Evolutionary conservation across 2,329 filamentous ascomycete species (phyloP).

Genomic region (Calonectria pseudoreteaudii): DNA sequence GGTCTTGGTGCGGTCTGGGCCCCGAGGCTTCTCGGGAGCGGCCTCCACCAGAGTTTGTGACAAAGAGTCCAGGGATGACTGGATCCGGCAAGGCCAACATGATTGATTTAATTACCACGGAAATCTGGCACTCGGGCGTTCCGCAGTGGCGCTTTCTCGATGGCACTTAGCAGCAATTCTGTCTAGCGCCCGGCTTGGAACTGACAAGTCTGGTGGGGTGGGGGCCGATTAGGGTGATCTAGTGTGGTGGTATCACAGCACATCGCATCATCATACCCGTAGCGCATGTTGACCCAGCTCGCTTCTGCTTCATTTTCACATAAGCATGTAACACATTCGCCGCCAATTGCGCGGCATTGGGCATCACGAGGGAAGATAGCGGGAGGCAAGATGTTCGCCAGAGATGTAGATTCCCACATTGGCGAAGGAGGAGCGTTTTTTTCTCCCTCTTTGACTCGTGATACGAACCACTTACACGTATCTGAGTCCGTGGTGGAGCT

Average conservation of each 20-base stretch:
- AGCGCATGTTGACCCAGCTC: slow-evolving; percentile 12
- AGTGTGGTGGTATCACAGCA: slow-evolving; percentile 10
- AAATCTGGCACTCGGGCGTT: neutral
- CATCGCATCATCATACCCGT: slow-evolving; percentile 4
- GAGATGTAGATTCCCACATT: neutral
- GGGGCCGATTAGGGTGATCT: slow-evolving; percentile 23
- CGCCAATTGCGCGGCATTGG: slow-evolving; percentile 2
- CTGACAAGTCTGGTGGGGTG: slow-evolving; percentile 8
- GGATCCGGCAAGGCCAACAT: neutral
- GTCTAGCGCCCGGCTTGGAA: slow-evolving; percentile 20
- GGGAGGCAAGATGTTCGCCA: neutral
- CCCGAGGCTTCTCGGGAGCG: slow-evolving; percentile 10
- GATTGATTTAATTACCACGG: neutral
- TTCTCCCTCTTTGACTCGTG: neutral
- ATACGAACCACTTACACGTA: slow-evolving; percentile 19
- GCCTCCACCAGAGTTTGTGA: neutral
- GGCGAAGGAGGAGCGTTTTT: neutral
- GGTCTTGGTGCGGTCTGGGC: neutral
- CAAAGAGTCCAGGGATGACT: neutral
- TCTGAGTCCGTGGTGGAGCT: slow-evolving; percentile 24
- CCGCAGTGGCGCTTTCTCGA: slow-evolving; percentile 3
- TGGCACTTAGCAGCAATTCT: slow-evolving; percentile 10
- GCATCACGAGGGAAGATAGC: neutral
- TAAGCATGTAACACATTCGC: neutral
- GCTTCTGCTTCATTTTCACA: slow-evolving; percentile 1